phyloP scores from a whole-genome alignment of 352 stramenopile species.

The Pythium diclinum region DNA sequence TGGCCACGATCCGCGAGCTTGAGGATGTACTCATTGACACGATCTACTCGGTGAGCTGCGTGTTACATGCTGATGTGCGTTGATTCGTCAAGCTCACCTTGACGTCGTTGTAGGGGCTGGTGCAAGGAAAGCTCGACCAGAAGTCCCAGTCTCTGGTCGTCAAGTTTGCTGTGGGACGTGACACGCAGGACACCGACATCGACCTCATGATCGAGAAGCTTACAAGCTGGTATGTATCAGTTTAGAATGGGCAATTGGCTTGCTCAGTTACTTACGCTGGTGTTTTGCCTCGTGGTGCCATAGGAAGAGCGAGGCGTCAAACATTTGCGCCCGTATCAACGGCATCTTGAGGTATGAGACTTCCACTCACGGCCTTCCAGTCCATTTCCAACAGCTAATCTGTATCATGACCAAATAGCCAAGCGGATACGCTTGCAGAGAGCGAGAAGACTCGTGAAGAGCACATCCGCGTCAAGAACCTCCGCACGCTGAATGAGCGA shows the following conservation, averaged over 20 bases:
- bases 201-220: slow-evolving; percentile 89
- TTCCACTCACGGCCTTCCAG: too few relatives aligned
- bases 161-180: slow-evolving; percentile 87
- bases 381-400: not conserved
- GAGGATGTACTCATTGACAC: slow-evolving; percentile 93
- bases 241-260: not conserved
- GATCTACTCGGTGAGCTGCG: slow-evolving; percentile 82
- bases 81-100: not conserved
- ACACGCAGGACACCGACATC: slow-evolving; percentile 83
- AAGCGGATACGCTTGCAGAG: slow-evolving; percentile 54
- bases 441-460: slow-evolving; percentile 50
- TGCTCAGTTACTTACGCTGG: not conserved
- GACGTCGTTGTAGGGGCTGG: slow-evolving; percentile 50
- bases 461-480: slow-evolving; percentile 51
- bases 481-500: slow-evolving; percentile 46
- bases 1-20: slow-evolving; percentile 81
- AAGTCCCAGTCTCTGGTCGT: slow-evolving; percentile 77
- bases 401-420: slow-evolving; percentile 22
- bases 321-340: slow-evolving; percentile 65
- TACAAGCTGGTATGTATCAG: slow-evolving; percentile 54
- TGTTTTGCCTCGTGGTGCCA: not conserved
- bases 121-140: slow-evolving; percentile 90
- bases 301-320: slow-evolving; percentile 57
- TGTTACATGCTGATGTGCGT: not conserved
- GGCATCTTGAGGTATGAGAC: slow-evolving; percentile 52